Base-by-base conservation (phyloP, 2,329 filamentous ascomycete genomes). In the Penicillium brasilianum region DNA sequence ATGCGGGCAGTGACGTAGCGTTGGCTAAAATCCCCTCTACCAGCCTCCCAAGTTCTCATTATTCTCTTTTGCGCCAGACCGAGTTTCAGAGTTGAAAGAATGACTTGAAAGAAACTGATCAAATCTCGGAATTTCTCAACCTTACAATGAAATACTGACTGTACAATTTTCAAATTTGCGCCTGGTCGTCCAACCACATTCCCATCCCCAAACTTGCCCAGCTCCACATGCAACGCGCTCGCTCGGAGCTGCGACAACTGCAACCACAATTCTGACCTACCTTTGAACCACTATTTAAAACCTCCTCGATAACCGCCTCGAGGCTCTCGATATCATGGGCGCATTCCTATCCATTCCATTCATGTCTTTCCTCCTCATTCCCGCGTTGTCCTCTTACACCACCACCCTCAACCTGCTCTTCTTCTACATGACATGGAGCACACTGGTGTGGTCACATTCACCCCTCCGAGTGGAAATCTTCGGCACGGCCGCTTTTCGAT, bases 381-480 rank as follows among this genome's bases (percentile, higher is more conserved):
- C 72, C 5, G 65, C 68, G 11, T 48, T 87, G 60, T 84, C 86
- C 7, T 89, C 90, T 7, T 93, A 90, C 80, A 89, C 82, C 44
- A 94, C 92, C 1, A 93, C 89, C 1, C 82, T 96, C 65, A 97
- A 95, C 75, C 80, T 96, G 25, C 80, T 96, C 64, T 93, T 96
- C 81, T 95, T 97, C 77, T 94, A 93, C 76, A 85, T 96, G 80
- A 94, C 91, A 68, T 97, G 93, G 93, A 87, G 88, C 6, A 94
- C 91, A 0, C 84, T 97, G 34, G 87, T 96, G 41, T 81, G 94
- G 3, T 90, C 90, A 7, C 90, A 96, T 70, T 83, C 89, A 0
- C 88, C 91, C 0, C 81, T 95, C 16, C 85, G 87, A 60, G 86
- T 97, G 59, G 92, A 96, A 74, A 74, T 95, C 1, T 81, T 90